phyloP scores from a whole-genome alignment of 2,329 filamentous ascomycete genomes.

The Pseudogymnoascus sp. region DNA sequence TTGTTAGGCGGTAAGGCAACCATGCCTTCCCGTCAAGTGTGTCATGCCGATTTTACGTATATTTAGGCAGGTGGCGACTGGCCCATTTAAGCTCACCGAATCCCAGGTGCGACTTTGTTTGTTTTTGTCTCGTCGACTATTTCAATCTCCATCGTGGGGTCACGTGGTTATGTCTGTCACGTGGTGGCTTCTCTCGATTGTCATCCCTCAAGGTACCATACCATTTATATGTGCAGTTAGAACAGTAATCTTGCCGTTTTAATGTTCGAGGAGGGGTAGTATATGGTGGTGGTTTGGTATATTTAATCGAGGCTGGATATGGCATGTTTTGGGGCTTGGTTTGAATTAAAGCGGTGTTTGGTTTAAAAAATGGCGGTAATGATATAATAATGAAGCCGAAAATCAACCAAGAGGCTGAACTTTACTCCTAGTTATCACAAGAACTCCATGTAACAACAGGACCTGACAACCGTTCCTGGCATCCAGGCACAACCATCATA shows the following conservation, averaged over 20 bases:
- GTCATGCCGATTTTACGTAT: background rate
- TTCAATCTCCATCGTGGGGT: background rate
- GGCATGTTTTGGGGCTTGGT: background rate
- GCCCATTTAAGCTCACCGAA: background rate
- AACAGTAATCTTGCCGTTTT: background rate
- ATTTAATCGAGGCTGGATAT: background rate
- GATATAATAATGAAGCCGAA: background rate
- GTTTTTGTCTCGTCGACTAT: background rate
- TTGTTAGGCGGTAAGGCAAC: background rate
- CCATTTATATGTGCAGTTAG: background rate
- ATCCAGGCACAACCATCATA: background rate
- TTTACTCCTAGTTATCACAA: background rate
- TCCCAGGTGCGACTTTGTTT: background rate
- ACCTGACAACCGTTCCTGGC: background rate
- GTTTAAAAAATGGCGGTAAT: background rate
- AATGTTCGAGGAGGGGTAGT: background rate
- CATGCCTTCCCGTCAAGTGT: background rate
- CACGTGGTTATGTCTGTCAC: background rate
- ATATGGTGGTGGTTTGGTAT: background rate
- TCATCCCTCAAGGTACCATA: background rate
- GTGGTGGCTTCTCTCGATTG: no score
- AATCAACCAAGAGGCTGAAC: background rate
- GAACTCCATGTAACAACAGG: background rate
- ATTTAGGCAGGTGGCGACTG: constrained; percentile 1
- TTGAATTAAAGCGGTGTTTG: background rate